Base-by-base conservation (phyloP, 495 filamentous ascomycete genomes). In the Aspergillus sclerotioniger region DNA sequence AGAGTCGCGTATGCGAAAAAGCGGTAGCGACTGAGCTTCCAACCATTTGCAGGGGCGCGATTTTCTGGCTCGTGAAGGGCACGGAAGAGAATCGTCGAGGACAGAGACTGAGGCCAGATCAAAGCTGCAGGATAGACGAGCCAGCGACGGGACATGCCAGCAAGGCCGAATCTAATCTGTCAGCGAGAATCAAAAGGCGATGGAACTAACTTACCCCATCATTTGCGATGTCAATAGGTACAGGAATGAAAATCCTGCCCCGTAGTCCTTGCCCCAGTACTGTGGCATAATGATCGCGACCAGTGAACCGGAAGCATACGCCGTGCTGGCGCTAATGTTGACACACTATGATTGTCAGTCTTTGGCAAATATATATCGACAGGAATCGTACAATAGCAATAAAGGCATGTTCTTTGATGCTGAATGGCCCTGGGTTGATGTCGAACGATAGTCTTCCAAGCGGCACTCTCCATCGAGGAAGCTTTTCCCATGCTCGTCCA, bases 341-440 rank as follows among this genome's bases (percentile, higher is more conserved):
- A 69, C 66, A n/a, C 66, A 69, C 66, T 69, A 19, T 6, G 32
- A 6, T 17, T 31, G 8, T 39, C 20, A 35, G 12, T 25, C 25
- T 25, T 2, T 3, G 25, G 25, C 25, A 1, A 17, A 28, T 7
- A n/a, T 0, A 43, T 15, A 37, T n/a, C 41, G 13, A 8, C 8
- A 46, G 15, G 37, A 25, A n/a, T 10, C 61, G 59, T 35, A 79
- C 83, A 82, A 88, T 89, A 8, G 84, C 83, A 53, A 89, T 87
- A 43, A 89, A 76, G 7, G 85, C 78, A 62, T 89, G 86, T 60
- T 88, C 85, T 63, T 88, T 89, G 62, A 87, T 76, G 61, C 86
- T 89, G 70, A 89, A 89, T 20, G 77, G 80, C 0, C 86, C 84
- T 1, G 84, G 85, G 62, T 88, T 88, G 41, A 71, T 52, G 16